Evolutionary conservation across 495 filamentous ascomycete genomes (phyloP).

Genomic region (Podospora pseudoanserina): DNA sequence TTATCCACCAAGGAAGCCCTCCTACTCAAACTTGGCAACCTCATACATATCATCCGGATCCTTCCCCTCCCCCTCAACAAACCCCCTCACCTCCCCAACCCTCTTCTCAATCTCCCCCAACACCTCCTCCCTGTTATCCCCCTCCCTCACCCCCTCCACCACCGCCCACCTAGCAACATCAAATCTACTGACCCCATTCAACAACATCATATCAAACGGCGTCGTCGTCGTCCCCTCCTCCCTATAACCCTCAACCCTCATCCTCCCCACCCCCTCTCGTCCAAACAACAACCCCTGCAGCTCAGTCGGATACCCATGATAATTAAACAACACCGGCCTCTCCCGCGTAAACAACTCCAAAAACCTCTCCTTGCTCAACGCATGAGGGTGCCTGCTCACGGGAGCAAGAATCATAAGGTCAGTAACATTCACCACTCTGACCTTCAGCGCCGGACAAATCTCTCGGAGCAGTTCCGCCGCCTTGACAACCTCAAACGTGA

Average conservation of each 20-base stretch:
- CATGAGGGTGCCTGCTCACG: constrained; percentile 60
- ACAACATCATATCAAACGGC: constrained; percentile 71
- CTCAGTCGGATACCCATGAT: constrained; percentile 65
- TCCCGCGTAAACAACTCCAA: constrained; percentile 60
- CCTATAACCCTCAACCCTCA: constrained; percentile 59
- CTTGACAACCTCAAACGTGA: constrained; percentile 67
- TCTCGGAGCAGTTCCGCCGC: constrained; percentile 58
- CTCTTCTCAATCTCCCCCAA: constrained; percentile 47
- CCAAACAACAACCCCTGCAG: constrained; percentile 64
- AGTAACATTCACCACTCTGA: constrained; percentile 70
- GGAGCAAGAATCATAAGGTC: constrained; percentile 65
- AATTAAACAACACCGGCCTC: constrained; percentile 62
- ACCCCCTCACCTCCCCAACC: constrained; percentile 52
- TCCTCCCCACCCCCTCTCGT: constrained; percentile 46
- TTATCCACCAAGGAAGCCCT: too few species aligned
- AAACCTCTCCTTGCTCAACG: constrained; percentile 53
- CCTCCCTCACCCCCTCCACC: constrained; percentile 12
- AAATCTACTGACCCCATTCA: constrained; percentile 60
- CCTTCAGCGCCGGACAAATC: constrained; percentile 50
- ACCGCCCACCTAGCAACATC: constrained; percentile 60
- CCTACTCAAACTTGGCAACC: constrained; percentile 21
- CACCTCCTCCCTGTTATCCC: constrained; percentile 44
- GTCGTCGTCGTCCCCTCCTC: constrained; percentile 73
- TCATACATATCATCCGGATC: constrained; percentile 35
- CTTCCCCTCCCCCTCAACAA: constrained; percentile 53